Base-by-base conservation (phyloP, 768 basidiomycete genomes). In the Podaxis sp. region DNA sequence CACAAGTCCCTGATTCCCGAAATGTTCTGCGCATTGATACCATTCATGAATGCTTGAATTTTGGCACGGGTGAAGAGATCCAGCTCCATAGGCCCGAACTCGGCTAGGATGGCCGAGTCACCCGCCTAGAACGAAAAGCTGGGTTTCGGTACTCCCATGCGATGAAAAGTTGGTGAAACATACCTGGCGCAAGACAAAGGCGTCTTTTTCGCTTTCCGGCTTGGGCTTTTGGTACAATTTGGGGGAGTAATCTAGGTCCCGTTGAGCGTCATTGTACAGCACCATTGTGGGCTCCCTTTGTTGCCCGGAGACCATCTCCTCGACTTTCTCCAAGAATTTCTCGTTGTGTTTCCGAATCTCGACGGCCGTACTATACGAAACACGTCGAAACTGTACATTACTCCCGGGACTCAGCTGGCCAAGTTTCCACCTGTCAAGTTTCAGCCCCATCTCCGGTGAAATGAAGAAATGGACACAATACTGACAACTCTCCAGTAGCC, bases 351-450 rank as follows among this genome's bases (percentile, higher is more conserved):
- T 1, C 78, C 64, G 5, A n/a, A 54, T 23, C 21, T 57, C 37
- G 48, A 73, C 64, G 0, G 84, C 76, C 1, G 76, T 69, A 1
- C 65, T 62, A 76, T 80, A 81, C 0, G 79, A 74, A 25, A 87
- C 70, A 23, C 81, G 75, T 57, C 74, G 74, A 69, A 89, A 88
- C 36, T 71, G 72, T 3, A 90, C 72, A 0, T 77, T 80, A 54
- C 73, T 75, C 14, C 86, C 88, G 0, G 87, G 82, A 18, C 78
- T 74, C 27, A 88, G 65, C 66, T 90, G 88, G 0, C 88, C 88
- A 5, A 88, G 61, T 64, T 88, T 87, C 87, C 87, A 89, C 72
- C 85, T 85, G 59, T 23, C 18, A 11, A 21, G 3, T 16, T 18
- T 48, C 32, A 4, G 37, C 6, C 21, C 1, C 51, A 28, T 35